phyloP scores from a whole-genome alignment of 768 basidiomycete species.

The Trametes elegans region DNA sequence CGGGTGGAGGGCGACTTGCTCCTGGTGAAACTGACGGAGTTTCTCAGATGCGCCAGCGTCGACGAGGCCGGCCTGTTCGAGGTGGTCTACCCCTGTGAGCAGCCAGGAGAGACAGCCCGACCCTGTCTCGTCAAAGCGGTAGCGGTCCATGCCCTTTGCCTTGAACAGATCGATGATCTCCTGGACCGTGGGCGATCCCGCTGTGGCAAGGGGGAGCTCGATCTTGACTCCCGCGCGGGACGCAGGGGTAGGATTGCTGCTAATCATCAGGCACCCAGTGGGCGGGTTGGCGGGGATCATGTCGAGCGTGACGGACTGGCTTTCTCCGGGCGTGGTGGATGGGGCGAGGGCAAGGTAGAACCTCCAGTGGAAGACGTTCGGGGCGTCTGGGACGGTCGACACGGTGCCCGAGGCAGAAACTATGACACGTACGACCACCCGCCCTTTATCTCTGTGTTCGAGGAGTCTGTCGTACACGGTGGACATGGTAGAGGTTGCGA shows the following conservation, averaged over 20 bases:
- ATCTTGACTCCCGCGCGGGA: neutral
- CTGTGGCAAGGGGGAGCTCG: neutral
- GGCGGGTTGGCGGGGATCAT: conserved; percentile 6
- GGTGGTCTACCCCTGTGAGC: neutral
- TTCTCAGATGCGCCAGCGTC: neutral
- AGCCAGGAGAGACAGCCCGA: conserved; percentile 2
- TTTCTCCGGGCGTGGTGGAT: neutral
- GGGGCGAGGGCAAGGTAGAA: neutral
- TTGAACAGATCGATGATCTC: conserved; percentile 1
- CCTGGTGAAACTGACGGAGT: neutral
- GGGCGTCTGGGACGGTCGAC: neutral
- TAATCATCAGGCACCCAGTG: neutral
- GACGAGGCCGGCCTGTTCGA: neutral
- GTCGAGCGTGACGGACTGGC: neutral
- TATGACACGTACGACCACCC: neutral
- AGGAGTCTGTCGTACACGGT: neutral
- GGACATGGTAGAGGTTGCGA: neutral
- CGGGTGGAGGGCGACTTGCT: neutral
- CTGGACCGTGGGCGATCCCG: neutral
- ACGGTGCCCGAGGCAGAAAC: neutral
- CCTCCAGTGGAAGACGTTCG: conserved; percentile 3
- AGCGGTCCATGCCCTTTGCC: neutral
- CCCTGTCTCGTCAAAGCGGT: conserved; percentile 2
- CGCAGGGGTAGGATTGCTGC: neutral
- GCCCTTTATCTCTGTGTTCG: neutral